Evolutionary conservation across 768 basidiomycete species (phyloP).

Genomic region (Tephrocybe sp.): DNA sequence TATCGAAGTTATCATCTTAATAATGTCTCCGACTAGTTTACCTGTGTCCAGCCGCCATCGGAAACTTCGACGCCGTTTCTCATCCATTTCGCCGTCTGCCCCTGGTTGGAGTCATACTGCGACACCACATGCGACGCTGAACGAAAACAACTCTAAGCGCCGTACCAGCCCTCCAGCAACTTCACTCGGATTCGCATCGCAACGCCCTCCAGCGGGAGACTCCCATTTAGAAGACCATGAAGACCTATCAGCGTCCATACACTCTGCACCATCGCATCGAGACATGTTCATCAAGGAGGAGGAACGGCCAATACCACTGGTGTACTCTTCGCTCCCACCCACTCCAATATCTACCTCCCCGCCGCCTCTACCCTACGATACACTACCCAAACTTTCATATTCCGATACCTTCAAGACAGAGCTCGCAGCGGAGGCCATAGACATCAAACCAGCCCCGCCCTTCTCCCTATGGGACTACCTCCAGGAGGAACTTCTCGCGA

Average conservation of each 20-base stretch:
- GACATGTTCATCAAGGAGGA: slow-evolving; percentile 18
- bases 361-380: slow-evolving; percentile 30
- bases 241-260: slow-evolving; percentile 14
- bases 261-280: slow-evolving; percentile 16
- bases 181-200: slow-evolving; percentile 18
- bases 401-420: slow-evolving; percentile 25
- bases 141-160: slow-evolving; percentile 20
- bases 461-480: slow-evolving; percentile 94
- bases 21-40: slow-evolving; percentile 19
- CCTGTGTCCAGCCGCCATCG: slow-evolving; percentile 24
- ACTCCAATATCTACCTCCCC: slow-evolving; percentile 63
- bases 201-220: slow-evolving; percentile 24
- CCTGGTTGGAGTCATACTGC: slow-evolving; percentile 23
- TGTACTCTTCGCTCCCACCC: slow-evolving; percentile 74
- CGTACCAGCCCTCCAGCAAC: slow-evolving; percentile 28
- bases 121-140: slow-evolving; percentile 25
- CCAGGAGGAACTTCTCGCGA: slow-evolving; percentile 82
- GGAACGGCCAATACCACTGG: slow-evolving; percentile 38
- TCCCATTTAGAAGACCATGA: slow-evolving; percentile 29
- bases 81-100: slow-evolving; percentile 25
- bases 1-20: no score
- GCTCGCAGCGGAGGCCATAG: slow-evolving; percentile 20
- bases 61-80: slow-evolving; percentile 33
- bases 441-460: slow-evolving; percentile 33
- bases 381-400: slow-evolving; percentile 25